Base-by-base conservation (phyloP, 225 moss, liverwort and hornwort species). In the Pleurozium schreberi region DNA sequence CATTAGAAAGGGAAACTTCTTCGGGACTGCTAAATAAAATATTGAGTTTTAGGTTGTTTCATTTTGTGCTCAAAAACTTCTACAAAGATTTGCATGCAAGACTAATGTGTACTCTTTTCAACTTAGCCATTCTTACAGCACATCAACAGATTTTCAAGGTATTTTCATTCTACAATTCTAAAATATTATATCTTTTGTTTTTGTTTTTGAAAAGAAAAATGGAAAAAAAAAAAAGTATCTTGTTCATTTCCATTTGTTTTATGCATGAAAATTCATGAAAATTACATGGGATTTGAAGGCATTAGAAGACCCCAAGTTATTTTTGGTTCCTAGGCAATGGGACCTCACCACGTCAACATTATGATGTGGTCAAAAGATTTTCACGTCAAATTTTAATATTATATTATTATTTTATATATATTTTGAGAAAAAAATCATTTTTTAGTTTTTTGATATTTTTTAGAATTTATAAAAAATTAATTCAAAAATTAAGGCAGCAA, bases 51-150 rank as follows among this genome's bases (percentile, higher is more conserved):
- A 17, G 27, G 3, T 68, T 68, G 6, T n/a, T 2, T 8, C 4
- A 1, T 17, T 45, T 45, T 17, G 6, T 15, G 9, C 23, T 69
- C 3, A 27, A 0, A 71, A 43, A 26, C 9, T 15, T 71, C 1
- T 16, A 0, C 16, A 43, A 71, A 15, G 1, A 0, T 1, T 3
- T 27, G 27, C 27, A 27, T 68, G 8, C 0, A 3, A 3, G 8
- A 43, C 1, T 43, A 2, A 40, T 9, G 9, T 16, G 16, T 27
- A 1, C 16, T 27, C 15, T 1, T 5, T 42, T 26, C 5, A 14
- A 42, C 42, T 43, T 42, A 70, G 9, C 27, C 14, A 42, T 42
- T 70, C 26, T 15, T 43, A 71, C 2, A 18, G 0, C 2, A 45
- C 30, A 45, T 28, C 2, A 45, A 45, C 30, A 45, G 30, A 45